Conservation (phyloP, 345 rosid species). For the Clausena lansium region DNA sequence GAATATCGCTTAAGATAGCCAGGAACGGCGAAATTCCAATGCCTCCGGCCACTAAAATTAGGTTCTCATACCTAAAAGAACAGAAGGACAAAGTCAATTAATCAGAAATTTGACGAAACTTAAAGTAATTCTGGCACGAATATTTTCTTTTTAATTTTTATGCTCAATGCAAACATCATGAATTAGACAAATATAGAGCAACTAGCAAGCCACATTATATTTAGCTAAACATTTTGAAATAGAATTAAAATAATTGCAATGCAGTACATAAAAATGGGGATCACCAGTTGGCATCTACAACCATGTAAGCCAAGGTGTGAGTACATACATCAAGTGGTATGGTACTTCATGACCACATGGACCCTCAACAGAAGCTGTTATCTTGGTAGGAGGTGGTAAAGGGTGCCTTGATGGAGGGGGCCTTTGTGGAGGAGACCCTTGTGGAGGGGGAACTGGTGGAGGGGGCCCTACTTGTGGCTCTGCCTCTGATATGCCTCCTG, state of each 20-base stretch:
- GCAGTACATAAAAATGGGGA: background rate
- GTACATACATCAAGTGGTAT: slow-evolving; percentile 65
- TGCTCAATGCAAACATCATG: background rate
- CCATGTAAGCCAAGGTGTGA: background rate
- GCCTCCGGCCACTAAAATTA: slow-evolving; percentile 88
- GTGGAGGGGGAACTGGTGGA: background rate
- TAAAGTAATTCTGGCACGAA: background rate
- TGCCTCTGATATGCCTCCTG: slow-evolving; percentile 22
- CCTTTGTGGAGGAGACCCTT: slow-evolving; percentile 4
- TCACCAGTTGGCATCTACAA: background rate
- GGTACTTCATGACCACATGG: slow-evolving; percentile 87
- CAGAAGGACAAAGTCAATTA: background rate
- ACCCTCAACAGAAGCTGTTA: slow-evolving; percentile 85
- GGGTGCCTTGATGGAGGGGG: slow-evolving; percentile 5
- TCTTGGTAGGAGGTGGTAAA: slow-evolving; percentile 20
- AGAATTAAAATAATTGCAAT: no score
- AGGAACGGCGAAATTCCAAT: slow-evolving; percentile 89
- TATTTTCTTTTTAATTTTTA: background rate
- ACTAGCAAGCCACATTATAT: background rate
- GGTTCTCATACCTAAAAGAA: slow-evolving; percentile 68
- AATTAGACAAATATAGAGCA: background rate
- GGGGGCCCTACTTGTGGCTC: slow-evolving; percentile 24
- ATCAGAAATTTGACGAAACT: background rate
- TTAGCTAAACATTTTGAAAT: background rate
- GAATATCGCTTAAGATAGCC: slow-evolving; percentile 76